Evolutionary conservation across 208 protist genomes (phyloP).

Genomic region (Trypanosoma scelopori): DNA sequence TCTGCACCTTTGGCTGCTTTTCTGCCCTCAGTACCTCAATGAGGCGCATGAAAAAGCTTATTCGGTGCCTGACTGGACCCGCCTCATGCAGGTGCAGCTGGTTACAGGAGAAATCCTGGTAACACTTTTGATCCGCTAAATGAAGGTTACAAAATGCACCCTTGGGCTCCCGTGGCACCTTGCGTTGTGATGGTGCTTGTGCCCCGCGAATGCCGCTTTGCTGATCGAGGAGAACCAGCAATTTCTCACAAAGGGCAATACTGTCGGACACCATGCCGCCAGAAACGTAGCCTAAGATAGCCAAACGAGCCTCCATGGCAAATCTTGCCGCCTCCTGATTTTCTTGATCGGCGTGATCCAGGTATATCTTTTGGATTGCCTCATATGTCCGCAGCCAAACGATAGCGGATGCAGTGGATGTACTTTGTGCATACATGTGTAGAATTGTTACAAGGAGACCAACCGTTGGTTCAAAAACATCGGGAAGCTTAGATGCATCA

Average conservation of each 20-base stretch:
- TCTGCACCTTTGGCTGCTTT: constrained; percentile 41
- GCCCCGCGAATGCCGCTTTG: constrained; percentile 77
- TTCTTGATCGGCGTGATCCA: constrained; percentile 57
- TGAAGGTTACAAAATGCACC: constrained; percentile 89
- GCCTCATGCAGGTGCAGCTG: constrained; percentile 85
- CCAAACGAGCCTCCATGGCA: constrained; percentile 51
- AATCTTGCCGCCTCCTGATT: constrained; percentile 43
- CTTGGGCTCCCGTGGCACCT: constrained; percentile 78
- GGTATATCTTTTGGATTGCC: constrained; percentile 72
- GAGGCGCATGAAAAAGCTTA: constrained; percentile 74
- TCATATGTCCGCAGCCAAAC: constrained; percentile 79
- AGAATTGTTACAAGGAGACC: constrained; percentile 81
- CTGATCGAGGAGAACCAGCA: constrained; percentile 69
- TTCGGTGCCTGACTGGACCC: constrained; percentile 72
- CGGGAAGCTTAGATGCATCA: constrained; percentile 60
- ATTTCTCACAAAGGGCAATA: constrained; percentile 44
- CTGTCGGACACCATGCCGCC: constrained; percentile 31
- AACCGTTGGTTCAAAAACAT: constrained; percentile 84
- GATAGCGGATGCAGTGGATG: constrained; percentile 26
- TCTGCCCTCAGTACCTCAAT: constrained; percentile 70
- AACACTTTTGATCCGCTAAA: constrained; percentile 85
- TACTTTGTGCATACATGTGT: constrained; percentile 66
- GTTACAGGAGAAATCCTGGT: constrained; percentile 88
- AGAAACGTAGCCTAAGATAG: constrained; percentile 42
- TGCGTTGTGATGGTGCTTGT: constrained; percentile 82